Evolutionary conservation across 2,329 filamentous ascomycete genomes (phyloP).

Genomic region (Bipolaris victoriae): DNA sequence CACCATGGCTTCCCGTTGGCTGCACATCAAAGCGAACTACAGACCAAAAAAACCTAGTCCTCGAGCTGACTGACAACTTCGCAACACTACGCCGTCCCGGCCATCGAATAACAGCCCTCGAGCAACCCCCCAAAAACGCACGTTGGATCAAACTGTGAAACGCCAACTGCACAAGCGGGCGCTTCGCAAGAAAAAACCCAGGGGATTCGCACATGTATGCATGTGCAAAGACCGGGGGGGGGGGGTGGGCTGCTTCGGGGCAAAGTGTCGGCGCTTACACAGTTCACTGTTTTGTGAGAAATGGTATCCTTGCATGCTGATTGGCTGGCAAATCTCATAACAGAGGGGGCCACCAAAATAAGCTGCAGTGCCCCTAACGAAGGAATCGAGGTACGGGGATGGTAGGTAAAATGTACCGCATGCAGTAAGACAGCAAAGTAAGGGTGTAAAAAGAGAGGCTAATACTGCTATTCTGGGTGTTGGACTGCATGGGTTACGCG

Average conservation of each 20-base stretch:
- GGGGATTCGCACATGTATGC: conserved; percentile 16
- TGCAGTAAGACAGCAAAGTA: conserved; percentile 16
- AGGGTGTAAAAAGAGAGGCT: conserved; percentile 6
- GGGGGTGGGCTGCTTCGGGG: conserved; percentile 25
- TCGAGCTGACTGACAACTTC: conserved; percentile 1
- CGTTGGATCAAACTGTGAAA: conserved; percentile 30
- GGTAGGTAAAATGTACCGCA: conserved; percentile 24
- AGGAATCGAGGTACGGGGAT: conserved; percentile 3
- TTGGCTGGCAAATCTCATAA: conserved; percentile 16
- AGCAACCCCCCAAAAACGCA: conserved; percentile 21
- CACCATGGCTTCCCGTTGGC: conserved; percentile 17
- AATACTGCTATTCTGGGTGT: conserved; percentile 27
- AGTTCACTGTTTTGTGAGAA: neutral
- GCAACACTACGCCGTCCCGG: neutral
- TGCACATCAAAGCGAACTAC: conserved; percentile 5
- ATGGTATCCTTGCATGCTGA: conserved; percentile 10
- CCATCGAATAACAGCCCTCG: conserved; percentile 23
- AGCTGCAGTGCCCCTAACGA: conserved; percentile 5
- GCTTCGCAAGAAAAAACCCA: conserved; percentile 26
- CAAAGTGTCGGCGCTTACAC: conserved; percentile 39
- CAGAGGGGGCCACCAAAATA: neutral
- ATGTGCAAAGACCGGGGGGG: neutral
- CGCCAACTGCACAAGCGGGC: conserved; percentile 30
- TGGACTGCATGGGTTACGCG: conserved; percentile 35
- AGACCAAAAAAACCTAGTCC: neutral